phyloP scores from a whole-genome alignment of 139 green algal genomes.

The Volvox reticuliferus region DNA sequence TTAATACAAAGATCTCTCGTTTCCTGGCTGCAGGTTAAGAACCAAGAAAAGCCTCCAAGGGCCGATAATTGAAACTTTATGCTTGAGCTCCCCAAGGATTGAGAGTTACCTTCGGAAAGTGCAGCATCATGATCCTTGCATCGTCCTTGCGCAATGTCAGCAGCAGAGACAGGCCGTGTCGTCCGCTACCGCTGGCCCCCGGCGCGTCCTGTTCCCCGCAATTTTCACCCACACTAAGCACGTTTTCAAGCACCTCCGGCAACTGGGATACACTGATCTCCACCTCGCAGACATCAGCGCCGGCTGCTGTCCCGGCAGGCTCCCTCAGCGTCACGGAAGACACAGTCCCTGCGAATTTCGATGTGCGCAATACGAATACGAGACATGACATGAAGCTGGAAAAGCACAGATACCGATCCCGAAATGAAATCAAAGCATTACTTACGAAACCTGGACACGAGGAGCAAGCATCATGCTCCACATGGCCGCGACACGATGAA shows the following conservation, averaged over 20 bases:
- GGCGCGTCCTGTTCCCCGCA: not conserved
- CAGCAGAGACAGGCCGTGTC: conserved; percentile 9
- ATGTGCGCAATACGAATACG: not conserved
- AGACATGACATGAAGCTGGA: not conserved
- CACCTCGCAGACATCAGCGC: not conserved
- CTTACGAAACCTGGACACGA: too few relatives aligned
- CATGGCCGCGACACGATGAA: too few relatives aligned
- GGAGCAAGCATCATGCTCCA: too few relatives aligned
- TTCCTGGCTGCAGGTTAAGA: too few relatives aligned
- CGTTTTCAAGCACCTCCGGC: not conserved
- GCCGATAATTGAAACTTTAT: too few relatives aligned
- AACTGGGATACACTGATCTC: not conserved
- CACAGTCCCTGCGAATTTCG: not conserved
- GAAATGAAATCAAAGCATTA: too few relatives aligned
- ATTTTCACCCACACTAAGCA: not conserved
- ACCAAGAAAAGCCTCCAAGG: too few relatives aligned
- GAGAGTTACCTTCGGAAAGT: conserved; percentile 5
- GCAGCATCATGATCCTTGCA: conserved; percentile 12
- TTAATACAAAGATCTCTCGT: too few relatives aligned
- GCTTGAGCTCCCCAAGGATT: too few relatives aligned
- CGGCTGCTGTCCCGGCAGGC: not conserved
- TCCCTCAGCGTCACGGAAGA: not conserved
- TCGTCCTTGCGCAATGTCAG: not conserved
- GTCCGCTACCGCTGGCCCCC: not conserved
- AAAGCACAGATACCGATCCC: not conserved